Base-by-base conservation (phyloP, 306 rosid genomes). In the Gastrolobium villosum region DNA sequence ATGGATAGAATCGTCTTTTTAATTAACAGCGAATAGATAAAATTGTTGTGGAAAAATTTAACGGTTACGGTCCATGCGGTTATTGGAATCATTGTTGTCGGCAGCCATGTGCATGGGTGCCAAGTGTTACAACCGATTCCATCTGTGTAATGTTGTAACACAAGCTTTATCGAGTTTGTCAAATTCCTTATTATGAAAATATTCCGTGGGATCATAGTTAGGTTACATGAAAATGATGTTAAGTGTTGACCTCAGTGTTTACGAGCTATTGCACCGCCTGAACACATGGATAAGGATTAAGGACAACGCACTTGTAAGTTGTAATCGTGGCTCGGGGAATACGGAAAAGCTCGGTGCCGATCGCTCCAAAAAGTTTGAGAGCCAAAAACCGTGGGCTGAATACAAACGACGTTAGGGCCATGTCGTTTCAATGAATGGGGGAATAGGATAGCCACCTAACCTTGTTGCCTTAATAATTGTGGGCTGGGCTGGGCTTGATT, bases 21-120 rank as follows among this genome's bases (percentile, higher is more conserved):
- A 50, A 6, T 35, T 13, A 4, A 63, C 10, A 10, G 50, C 57
- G 3, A 45, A 70, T 14, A 11, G 46, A 52, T 30, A 9, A n/a
- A 43, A 3, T 7, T 36, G 35, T 45, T 0, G 60, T 48, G 7
- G 68, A 2, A 54, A 52, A 32, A n/a, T 0, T 6, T 35, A 76
- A 66, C 67, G 54, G 75, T 41, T 64, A 64, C 79, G 79, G 86
- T 77, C 57, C 62, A 77, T 64, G 41, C 68, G 72, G 81, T 69
- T 49, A 31, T 37, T 57, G 72, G 61, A 43, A 34, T 4, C 44
- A 68, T 30, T 5, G 56, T 50, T 65, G 67, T 72, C 83, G 77
- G 80, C 52, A 1, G 32, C n/a, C 28, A 20, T n/a, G 76, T 57
- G 83, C 86, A 73, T 78, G 86, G 14, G 8, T 3, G 43, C 64